Base-by-base conservation (phyloP, 208 protist species). In the Sergeia podlipaevii region DNA sequence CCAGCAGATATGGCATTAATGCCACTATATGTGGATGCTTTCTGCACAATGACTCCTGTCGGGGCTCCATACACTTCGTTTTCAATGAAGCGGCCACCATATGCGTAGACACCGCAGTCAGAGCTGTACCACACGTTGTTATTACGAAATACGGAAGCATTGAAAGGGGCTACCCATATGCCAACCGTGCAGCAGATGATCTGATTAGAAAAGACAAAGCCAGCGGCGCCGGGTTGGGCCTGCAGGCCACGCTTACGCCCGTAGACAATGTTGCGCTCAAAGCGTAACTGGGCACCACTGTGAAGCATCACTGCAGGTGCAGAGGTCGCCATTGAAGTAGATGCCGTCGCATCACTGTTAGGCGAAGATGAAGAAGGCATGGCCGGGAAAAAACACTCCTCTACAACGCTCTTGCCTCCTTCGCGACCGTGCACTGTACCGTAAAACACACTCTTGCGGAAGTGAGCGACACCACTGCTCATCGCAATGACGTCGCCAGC, bases 371-470 rank as follows among this genome's bases (percentile, higher is more conserved):
- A 0, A 0, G 30, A 5, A 13, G 23, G 27, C 6, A 24, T 3
- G 15, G 50, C 42, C 42, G 67, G 17, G 34, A 94, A 89, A 15
- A 46, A 65, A 65, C 90, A 91, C 30, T 70, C 51, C 30, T 60
- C 38, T 62, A 95, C 88, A 20, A 70, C 42, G 3, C 65, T 61
- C 1, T 56, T 36, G 3, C 80, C 74, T 18, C 72, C 61, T 15
- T 39, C 53, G n/a, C 62, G 65, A 10, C 71, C 81, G 30, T 90
- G 72, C n/a, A 90, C 63, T 27, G 74, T 87, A 38, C 84, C 88
- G 20, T 53, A 52, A 26, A 91, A 87, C n/a, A 82, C 46, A 60
- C 76, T 87, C n/a, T 68, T 49, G 20, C 64, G 60, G 44, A 95
- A 86, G 24, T 62, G 44, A 6, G 72, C 80, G 66, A 62, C 71